These are phyloP conservation scores for Mycena crocata DNA, from an alignment of 768 basidiomycete species.

Conservation along the genomic window DNA sequence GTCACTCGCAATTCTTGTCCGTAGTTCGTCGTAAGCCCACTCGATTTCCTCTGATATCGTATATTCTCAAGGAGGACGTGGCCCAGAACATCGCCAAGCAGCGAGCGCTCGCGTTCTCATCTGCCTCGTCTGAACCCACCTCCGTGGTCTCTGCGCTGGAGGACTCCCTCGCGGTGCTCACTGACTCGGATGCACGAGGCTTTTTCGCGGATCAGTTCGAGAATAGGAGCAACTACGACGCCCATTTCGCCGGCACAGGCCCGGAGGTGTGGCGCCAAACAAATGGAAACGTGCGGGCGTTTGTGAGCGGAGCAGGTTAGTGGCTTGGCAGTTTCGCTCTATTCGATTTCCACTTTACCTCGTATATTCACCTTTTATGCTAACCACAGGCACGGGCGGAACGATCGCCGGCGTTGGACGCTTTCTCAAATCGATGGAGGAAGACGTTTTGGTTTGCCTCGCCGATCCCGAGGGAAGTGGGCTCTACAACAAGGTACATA, in stretches of 20 bases:
- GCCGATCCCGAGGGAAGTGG: constrained; percentile 96
- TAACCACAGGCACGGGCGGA: constrained; percentile 87
- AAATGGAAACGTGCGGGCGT: constrained; percentile 82
- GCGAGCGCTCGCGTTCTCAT: constrained; percentile 78
- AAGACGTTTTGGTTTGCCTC: constrained; percentile 75
- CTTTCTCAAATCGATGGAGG: constrained; percentile 82
- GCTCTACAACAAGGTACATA: constrained; percentile 86
- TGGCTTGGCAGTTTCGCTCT: constrained; percentile 2
- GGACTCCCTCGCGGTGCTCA: constrained; percentile 53
- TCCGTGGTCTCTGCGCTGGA: constrained; percentile 66
- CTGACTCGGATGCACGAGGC: constrained; percentile 60
- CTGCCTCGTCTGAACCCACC: constrained; percentile 58
- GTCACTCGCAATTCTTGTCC: constrained; percentile 5
- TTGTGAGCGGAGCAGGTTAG: constrained; percentile 90
- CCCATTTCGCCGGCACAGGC: constrained; percentile 90
- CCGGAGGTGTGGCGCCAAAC: constrained; percentile 97
- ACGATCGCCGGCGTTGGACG: constrained; percentile 89
- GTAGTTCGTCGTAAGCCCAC: constrained; percentile 71
- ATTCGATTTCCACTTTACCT: not conserved
- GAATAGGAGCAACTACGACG: constrained; percentile 91
- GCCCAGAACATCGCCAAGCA: constrained; percentile 87
- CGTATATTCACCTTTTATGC: not conserved
- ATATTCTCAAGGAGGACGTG: not conserved
- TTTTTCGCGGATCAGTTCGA: constrained; percentile 99
- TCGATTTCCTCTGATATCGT: no score